These are phyloP conservation scores for Carex cristatella DNA, from an alignment of 176 grass and related monocot genomes.

Conservation along the genomic window DNA sequence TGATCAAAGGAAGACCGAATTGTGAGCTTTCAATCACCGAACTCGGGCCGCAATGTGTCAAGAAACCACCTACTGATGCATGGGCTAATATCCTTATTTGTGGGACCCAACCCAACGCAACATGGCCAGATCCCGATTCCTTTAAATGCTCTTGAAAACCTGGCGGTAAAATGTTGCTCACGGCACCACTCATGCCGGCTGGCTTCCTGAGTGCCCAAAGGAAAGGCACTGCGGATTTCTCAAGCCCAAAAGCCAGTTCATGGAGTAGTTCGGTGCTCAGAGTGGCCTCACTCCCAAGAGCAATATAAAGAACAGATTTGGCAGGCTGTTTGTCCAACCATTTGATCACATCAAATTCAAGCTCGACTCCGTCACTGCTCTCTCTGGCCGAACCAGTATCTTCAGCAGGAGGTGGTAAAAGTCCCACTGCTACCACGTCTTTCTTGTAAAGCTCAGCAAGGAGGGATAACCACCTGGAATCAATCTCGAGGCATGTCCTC, in stretches of 20 bases:
- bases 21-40: conserved; percentile 30
- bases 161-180: background rate
- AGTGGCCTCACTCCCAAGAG: conserved; percentile 37
- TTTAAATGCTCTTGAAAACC: conserved; percentile 28
- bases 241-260: conserved; percentile 33
- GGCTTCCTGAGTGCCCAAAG: conserved; percentile 39
- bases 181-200: background rate
- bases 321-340: conserved; percentile 29
- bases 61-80: conserved; percentile 28
- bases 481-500: conserved; percentile 35
- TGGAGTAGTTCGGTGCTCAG: background rate
- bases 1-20: conserved; percentile 35
- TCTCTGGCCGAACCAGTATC: background rate
- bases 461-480: conserved; percentile 17
- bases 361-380: background rate
- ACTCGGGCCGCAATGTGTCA: conserved; percentile 37
- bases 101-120: conserved; percentile 29
- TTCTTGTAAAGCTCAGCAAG: conserved; percentile 16
- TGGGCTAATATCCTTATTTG: conserved; percentile 36
- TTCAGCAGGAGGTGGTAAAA: background rate
- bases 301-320: conserved; percentile 29
- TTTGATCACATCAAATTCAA: background rate
- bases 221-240: conserved; percentile 19
- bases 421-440: conserved; percentile 26
- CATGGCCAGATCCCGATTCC: background rate